Evolutionary conservation across 2,329 filamentous ascomycete species (phyloP).

Genomic region (Teratosphaeriaceae sp.): DNA sequence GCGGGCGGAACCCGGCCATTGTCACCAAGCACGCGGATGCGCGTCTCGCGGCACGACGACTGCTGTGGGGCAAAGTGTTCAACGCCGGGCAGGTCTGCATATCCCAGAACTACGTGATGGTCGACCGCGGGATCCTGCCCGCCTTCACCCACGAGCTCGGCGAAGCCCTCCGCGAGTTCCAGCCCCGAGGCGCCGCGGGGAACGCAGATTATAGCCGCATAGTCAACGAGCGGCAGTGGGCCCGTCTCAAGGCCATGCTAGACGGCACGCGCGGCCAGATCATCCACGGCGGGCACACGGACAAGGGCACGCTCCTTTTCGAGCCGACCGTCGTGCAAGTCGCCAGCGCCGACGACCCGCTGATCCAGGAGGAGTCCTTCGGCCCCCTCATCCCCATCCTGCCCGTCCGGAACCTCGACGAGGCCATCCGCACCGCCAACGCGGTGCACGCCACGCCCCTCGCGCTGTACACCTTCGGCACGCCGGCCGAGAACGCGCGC

Average conservation of each 20-base stretch:
- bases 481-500: conserved; percentile 67
- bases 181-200: conserved; percentile 71
- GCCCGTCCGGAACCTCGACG: conserved; percentile 69
- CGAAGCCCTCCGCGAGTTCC: conserved; percentile 66
- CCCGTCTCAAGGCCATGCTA: conserved; percentile 84
- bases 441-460: conserved; percentile 76
- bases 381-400: conserved; percentile 86
- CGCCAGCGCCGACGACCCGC: conserved; percentile 63
- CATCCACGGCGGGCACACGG: conserved; percentile 75
- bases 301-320: conserved; percentile 75
- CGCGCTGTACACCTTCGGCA: conserved; percentile 78
- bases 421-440: conserved; percentile 78
- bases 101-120: conserved; percentile 84
- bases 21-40: conserved; percentile 78
- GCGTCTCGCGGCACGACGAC: conserved; percentile 69
- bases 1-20: conserved; percentile 87
- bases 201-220: conserved; percentile 75
- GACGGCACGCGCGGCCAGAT: conserved; percentile 77
- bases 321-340: conserved; percentile 91
- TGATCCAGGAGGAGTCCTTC: conserved; percentile 81
- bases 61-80: conserved; percentile 82
- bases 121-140: conserved; percentile 61
- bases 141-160: conserved; percentile 59
- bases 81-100: conserved; percentile 91
- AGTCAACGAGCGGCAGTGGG: conserved; percentile 72